These are phyloP conservation scores for Phytophthora tubulina DNA, from an alignment of 352 stramenopile genomes.

Conservation along the genomic window DNA sequence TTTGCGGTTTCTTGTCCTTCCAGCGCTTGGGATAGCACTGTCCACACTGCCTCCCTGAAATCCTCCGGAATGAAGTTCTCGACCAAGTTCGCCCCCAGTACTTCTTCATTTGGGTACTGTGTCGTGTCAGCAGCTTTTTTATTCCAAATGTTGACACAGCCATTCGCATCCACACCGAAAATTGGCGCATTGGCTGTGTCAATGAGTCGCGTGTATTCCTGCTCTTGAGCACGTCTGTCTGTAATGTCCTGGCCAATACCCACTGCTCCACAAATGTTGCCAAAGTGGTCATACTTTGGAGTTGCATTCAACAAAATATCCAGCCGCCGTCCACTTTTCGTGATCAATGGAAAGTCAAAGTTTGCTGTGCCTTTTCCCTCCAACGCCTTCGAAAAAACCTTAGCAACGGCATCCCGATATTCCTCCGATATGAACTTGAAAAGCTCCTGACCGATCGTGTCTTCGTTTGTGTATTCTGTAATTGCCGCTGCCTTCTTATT, in stretches of 20 bases:
- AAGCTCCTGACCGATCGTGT: constrained; percentile 77
- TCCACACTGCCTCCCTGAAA: constrained; percentile 58
- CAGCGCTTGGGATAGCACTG: constrained; percentile 64
- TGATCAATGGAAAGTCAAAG: constrained; percentile 81
- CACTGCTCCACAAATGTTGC: constrained; percentile 66
- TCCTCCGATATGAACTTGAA: constrained; percentile 75
- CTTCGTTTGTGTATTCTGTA: constrained; percentile 86
- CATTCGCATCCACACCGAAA: constrained; percentile 76
- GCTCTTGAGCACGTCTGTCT: constrained; percentile 70
- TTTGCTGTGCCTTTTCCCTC: constrained; percentile 69
- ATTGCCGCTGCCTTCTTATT: constrained; percentile 89
- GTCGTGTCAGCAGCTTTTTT: constrained; percentile 83
- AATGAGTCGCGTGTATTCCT: constrained; percentile 86
- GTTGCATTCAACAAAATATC: constrained; percentile 74
- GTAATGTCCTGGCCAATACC: constrained; percentile 82
- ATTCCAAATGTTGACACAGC: constrained; percentile 88
- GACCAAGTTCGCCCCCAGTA: constrained; percentile 73
- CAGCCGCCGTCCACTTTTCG: constrained; percentile 59
- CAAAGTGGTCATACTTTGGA: constrained; percentile 63
- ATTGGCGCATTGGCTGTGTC: constrained; percentile 89
- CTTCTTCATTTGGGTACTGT: constrained; percentile 74
- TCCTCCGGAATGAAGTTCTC: constrained; percentile 82
- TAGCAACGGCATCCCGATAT: constrained; percentile 65
- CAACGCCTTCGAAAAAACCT: constrained; percentile 65
- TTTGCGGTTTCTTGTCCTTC: constrained; percentile 67